These are phyloP conservation scores for Pichia gijzeniarum DNA, from an alignment of 805 yeast genomes.

Conservation along the genomic window DNA sequence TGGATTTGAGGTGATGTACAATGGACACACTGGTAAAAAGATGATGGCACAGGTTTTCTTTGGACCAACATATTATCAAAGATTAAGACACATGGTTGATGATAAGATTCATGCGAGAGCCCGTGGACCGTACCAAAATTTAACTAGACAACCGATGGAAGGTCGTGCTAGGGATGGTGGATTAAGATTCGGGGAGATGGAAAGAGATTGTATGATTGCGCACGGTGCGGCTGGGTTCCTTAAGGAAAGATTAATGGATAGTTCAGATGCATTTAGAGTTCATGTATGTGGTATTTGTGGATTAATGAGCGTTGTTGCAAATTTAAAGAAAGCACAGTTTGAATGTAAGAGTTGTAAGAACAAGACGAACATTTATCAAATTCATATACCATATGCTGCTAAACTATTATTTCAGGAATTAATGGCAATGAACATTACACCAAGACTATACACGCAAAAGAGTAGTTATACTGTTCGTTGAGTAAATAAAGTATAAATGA, in stretches of 20 bases:
- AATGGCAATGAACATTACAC: constrained; percentile 99
- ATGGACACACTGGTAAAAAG: constrained; percentile 98
- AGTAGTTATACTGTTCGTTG: constrained; percentile 29
- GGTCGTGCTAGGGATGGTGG: constrained; percentile 99
- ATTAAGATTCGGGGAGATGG: constrained; percentile 98
- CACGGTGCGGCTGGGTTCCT: constrained; percentile 99
- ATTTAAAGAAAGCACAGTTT: constrained; percentile 93
- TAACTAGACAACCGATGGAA: constrained; percentile 97
- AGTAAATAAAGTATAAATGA: not conserved
- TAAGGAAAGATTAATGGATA: constrained; percentile 97
- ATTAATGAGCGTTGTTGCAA: constrained; percentile 95
- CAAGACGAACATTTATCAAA: constrained; percentile 96
- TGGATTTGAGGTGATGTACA: constrained; percentile 98
- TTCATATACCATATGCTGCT: constrained; percentile 97
- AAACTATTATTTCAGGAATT: constrained; percentile 96
- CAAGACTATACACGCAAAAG: constrained; percentile 87
- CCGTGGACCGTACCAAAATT: constrained; percentile 96
- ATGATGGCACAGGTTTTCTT: constrained; percentile 97
- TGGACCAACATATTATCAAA: constrained; percentile 99
- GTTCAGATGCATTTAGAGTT: constrained; percentile 97
- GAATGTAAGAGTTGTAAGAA: constrained; percentile 98
- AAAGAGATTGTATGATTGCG: constrained; percentile 99
- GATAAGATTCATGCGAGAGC: constrained; percentile 99
- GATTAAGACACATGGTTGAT: constrained; percentile 98
- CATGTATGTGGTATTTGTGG: constrained; percentile 99